Base-by-base conservation (phyloP, 1,139 yeast genomes). In the Pneumocystis canis region DNA sequence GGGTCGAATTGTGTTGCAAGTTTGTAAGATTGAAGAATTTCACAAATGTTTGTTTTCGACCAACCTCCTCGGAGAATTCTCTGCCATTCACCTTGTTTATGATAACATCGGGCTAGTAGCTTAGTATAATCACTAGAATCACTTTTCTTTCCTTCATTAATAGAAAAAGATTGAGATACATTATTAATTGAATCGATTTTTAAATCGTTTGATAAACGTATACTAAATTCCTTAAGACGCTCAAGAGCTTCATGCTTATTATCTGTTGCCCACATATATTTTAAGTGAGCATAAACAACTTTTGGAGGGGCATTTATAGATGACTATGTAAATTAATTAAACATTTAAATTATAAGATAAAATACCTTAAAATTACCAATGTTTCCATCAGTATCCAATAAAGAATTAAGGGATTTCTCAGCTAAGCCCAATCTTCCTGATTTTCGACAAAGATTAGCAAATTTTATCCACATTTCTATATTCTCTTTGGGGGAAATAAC, bases 31-130 rank as follows among this genome's bases (percentile, higher is more conserved):
- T 97, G 96, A 66, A 94, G 77, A 67, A 94, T 89, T 5, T 82
- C 81, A 60, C 85, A 88, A 0, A 79, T 74, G 65, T 77, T 75
- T 54, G 78, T 80, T 25, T 84, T 80, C 70, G 89, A 81, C 96
- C 97, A 90, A 66, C 82, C 82, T 62, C 79, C 81, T 66, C 85
- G 84, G 68, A 90, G 75, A 0, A 88, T 85, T 65, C 89, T 87
- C 70, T 89, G 94, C 99, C 99, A 94, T 74, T 92, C 97, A 68
- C 98, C 98, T 75, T 92, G 98, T 70, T 92, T 94, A 74, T 92
- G 79, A 76, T 90, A 94, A 70, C 98, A 94, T 69, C 97, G 80
- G 0, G 98, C 97, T 60, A 94, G 77, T 40, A 94, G 77, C 68
- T 82, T 85, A n/a, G 96, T 89, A 69, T 88, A 87, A 59, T 59